Evolutionary conservation across 164 flowering plant genomes (phyloP).

Genomic region (Macadamia integrifolia): DNA sequence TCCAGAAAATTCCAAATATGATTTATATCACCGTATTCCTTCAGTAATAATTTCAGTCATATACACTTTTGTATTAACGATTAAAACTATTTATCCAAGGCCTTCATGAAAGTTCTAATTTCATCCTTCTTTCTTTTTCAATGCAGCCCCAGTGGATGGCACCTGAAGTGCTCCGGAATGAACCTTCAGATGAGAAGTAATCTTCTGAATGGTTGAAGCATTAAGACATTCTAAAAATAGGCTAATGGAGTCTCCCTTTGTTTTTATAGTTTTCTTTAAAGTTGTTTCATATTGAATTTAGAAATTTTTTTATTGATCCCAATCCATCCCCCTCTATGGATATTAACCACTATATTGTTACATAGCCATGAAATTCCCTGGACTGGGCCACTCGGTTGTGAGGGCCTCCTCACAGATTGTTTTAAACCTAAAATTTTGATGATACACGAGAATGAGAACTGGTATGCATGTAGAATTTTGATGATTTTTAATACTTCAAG

Average conservation of each 20-base stretch:
- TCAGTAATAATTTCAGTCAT: neutral
- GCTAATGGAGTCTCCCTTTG: neutral
- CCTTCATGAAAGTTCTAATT: neutral
- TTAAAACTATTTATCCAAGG: too few species aligned
- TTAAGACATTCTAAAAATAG: neutral
- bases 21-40: neutral
- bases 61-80: neutral
- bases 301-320: neutral
- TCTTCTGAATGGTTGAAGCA: constrained; percentile 4
- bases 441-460: neutral
- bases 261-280: neutral
- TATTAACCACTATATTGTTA: neutral
- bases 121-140: constrained; percentile 1
- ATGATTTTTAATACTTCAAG: neutral
- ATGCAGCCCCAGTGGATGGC: constrained; percentile 98
- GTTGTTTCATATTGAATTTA: neutral
- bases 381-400: neutral
- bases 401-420: too few species aligned
- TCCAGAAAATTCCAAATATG: neutral
- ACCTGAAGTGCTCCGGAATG: constrained; percentile 93
- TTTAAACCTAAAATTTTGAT: too few species aligned
- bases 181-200: constrained; percentile 91
- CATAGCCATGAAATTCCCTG: neutral
- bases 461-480: neutral
- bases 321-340: neutral